phyloP scores from a whole-genome alignment of 2,329 filamentous ascomycete species.

The Fusarium napiforme region DNA sequence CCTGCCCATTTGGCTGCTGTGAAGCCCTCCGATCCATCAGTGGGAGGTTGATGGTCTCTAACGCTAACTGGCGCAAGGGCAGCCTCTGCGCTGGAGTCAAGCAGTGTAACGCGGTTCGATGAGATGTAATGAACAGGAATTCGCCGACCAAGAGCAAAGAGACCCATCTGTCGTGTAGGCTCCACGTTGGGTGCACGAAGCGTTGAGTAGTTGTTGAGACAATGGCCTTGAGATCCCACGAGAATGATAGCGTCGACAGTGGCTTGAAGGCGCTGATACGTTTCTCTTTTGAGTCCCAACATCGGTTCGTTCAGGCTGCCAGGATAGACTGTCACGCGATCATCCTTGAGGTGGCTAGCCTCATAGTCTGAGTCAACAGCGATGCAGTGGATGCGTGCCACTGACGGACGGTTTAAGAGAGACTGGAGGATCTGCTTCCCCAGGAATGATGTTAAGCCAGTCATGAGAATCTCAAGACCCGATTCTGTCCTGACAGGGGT shows the following conservation, averaged over 20 bases:
- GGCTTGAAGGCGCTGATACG: neutral
- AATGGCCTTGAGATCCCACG: neutral
- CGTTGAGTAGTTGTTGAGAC: neutral
- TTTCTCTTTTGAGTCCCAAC: neutral
- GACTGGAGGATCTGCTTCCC: neutral
- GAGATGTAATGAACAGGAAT: neutral
- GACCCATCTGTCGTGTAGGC: neutral
- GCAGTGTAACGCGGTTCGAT: neutral
- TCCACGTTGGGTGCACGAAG: neutral
- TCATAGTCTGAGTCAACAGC: neutral
- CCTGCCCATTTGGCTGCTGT: slow-evolving; percentile 1
- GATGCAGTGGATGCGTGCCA: neutral
- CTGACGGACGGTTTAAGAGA: neutral
- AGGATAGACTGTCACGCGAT: neutral
- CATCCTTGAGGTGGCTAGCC: neutral
- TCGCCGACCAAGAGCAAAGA: neutral
- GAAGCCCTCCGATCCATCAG: neutral
- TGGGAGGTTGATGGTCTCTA: neutral
- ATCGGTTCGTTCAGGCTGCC: neutral
- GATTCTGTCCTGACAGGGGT: neutral
- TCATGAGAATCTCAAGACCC: neutral
- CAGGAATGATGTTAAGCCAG: neutral
- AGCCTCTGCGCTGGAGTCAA: neutral
- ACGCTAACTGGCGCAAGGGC: neutral
- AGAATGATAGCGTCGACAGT: neutral